Evolutionary conservation across 345 rosid genomes (phyloP), one percentile per base, ranked within the genome.

Genomic region (Syzygium aromaticum): DNA sequence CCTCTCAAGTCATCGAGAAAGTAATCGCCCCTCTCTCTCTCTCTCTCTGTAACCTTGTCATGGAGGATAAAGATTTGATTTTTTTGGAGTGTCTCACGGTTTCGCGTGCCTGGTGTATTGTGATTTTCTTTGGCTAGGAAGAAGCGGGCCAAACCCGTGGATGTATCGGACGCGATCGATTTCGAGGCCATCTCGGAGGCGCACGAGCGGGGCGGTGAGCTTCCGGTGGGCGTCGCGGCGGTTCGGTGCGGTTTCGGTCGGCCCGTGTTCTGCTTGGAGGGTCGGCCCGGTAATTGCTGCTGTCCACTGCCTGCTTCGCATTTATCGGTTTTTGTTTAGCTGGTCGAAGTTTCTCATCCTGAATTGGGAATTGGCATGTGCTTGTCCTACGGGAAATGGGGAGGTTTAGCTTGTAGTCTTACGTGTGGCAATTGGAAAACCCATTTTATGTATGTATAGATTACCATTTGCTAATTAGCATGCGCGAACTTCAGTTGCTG

Each of bases 111-210:
- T 15, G 2, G 2, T 11, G 61, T 59, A 43, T 84, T 57, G n/a
- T 40, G 15, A 7, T 27, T 28, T 15, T 67, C 80, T 85, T 25
- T 25, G n/a, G 52, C 11, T 93, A 95, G 98, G 96, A 98, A 94
- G 86, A 96, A 96, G 90, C 91, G 88, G 85, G 96, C 95, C 3
- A 94, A 92, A 87, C 94, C 88, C n/a, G 95, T 96, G 11, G 99
- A 96, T 90, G 90, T 95, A 28, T 95, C 99, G 6, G 95, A 90
- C 77, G 93, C 95, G 84, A 89, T 94, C 57, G 98, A 98, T 93
- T 96, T 95, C 88, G 90, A 87, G 90, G 89, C 88, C 77, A 90
- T 92, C 87, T 86, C 73, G 59, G 93, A 94, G n/a, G 88, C 92
- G 25, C 91, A 87, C 92, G 77, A 89, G 85, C 88, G 88, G 25